Evolutionary conservation across 2,329 filamentous ascomycete species (phyloP).

Genomic region (Leptoxyphium fumago): DNA sequence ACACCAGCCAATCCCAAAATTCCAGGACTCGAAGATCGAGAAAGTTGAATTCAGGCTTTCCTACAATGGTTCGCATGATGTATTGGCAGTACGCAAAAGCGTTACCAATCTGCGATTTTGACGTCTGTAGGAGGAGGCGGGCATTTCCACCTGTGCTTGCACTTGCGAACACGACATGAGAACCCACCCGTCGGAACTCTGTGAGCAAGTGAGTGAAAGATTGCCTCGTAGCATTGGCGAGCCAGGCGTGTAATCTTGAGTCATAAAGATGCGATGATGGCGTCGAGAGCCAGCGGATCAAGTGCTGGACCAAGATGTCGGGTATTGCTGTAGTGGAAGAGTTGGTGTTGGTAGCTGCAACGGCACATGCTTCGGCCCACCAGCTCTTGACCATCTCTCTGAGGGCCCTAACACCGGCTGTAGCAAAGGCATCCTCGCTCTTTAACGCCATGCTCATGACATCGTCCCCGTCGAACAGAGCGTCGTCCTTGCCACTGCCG

Average conservation of each 20-base stretch:
- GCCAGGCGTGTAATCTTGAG: constrained; percentile 84
- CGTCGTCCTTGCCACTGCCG: constrained; percentile 47
- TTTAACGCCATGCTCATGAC: constrained; percentile 53
- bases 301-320: constrained; percentile 90
- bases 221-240: constrained; percentile 97
- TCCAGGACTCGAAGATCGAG: constrained; percentile 95
- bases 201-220: constrained; percentile 94
- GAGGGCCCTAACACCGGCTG: constrained; percentile 75
- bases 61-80: constrained; percentile 92
- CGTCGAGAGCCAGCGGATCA: constrained; percentile 93
- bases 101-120: constrained; percentile 90
- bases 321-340: constrained; percentile 65
- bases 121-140: constrained; percentile 81
- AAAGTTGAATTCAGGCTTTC: constrained; percentile 91
- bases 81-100: constrained; percentile 96
- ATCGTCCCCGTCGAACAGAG: constrained; percentile 36
- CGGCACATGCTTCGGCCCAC: constrained; percentile 68
- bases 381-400: constrained; percentile 97
- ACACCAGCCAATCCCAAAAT: constrained; percentile 98
- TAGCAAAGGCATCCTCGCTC: constrained; percentile 83
- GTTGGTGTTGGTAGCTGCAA: constrained; percentile 29
- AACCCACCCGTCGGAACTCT: constrained; percentile 89
- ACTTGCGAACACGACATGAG: constrained; percentile 88
- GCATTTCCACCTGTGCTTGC: constrained; percentile 38
- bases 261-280: constrained; percentile 93